Percentiles rank a stretch among this genome's conserved stretches.
phyloP scores from a whole-genome alignment of 169 alveolate species.

The Cryptosporidium tyzzeri region DNA sequence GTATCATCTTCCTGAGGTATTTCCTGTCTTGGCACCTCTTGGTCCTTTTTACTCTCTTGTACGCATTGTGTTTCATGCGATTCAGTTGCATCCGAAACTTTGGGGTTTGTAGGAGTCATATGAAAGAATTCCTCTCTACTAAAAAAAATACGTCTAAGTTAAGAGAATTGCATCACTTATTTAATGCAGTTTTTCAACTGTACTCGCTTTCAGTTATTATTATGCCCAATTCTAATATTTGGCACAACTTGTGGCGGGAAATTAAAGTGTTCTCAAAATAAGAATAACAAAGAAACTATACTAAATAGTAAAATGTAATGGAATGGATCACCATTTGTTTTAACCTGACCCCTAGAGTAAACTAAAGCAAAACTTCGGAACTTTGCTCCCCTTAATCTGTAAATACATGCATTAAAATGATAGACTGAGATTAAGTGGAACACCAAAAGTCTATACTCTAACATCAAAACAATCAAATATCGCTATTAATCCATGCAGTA shows the following conservation, averaged over 20 bases:
- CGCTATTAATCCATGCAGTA: not conserved
- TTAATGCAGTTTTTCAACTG: not conserved
- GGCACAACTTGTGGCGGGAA: slow-evolving; percentile 1
- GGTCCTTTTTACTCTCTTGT: slow-evolving; percentile 1
- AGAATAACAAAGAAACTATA: not conserved
- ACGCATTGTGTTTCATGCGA: not conserved
- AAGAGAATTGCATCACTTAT: slow-evolving; percentile 4
- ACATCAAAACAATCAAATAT: not conserved
- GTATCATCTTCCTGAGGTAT: slow-evolving; percentile 35
- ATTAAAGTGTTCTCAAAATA: not conserved
- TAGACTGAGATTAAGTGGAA: not conserved
- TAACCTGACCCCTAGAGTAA: not conserved
- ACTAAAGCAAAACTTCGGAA: not conserved
- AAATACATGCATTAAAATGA: not conserved
- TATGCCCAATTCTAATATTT: not conserved
- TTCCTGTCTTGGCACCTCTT: slow-evolving; percentile 8
- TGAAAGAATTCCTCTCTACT: not conserved
- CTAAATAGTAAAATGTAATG: not conserved
- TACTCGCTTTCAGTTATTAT: not conserved
- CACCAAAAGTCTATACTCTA: not conserved
- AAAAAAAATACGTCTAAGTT: not conserved
- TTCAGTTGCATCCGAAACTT: not conserved
- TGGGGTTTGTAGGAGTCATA: slow-evolving; percentile 6
- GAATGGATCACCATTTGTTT: not conserved
- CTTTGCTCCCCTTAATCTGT: not conserved